Base-by-base conservation (phyloP, 805 yeast genomes). In the Kodamaea restingae region DNA sequence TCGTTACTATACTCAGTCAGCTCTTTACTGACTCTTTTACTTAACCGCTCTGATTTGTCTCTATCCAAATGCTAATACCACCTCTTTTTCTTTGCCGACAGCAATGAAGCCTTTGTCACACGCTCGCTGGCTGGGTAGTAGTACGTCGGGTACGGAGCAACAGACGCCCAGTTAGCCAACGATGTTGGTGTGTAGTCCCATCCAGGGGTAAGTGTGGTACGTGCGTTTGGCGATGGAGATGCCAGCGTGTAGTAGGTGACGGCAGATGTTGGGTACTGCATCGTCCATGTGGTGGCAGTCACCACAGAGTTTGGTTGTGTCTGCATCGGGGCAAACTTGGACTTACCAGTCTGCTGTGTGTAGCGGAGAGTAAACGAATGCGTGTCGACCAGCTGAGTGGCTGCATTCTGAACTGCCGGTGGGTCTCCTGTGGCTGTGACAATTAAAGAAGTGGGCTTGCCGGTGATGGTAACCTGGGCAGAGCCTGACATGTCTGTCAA, bases 311-410 rank as follows among this genome's bases (percentile, higher is more conserved):
- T 85, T 4, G 98, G 97, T 62, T 88, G 96, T 43, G 70, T 58
- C 64, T 90, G 97, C 96, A 88, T 87, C 38, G 97, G 96, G 1
- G 98, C 97, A 60, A 64, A 86, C 51, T 90, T 75, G 7, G 85
- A 77, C 15, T 50, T 60, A 21, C 96, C 96, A 0, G 93, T 82
- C 65, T 91, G 98, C 50, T 51, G 46, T 2, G 86, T 75, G 63
- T 90, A 91, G 2, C 95, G 74, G 5, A 88, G 65, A 2, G 81
- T 56, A 58, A 82, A 83, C 2, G 88, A 80, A 9, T 57, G 61
- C 1, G 70, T 52, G 49, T 63, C 47, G 29, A 60, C 31, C 9
- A 60, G 10, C 6, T 48, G 47, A 2, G 57, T 49, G 9, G 52
- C 51, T 0, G 78, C 62, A 22, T 66, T 59, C 48, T 67, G 71